Percentiles rank a stretch among this genome's conserved stretches.
phyloP scores from a whole-genome alignment of 176 grass and related monocot genomes.

The Triticum turgidum region DNA sequence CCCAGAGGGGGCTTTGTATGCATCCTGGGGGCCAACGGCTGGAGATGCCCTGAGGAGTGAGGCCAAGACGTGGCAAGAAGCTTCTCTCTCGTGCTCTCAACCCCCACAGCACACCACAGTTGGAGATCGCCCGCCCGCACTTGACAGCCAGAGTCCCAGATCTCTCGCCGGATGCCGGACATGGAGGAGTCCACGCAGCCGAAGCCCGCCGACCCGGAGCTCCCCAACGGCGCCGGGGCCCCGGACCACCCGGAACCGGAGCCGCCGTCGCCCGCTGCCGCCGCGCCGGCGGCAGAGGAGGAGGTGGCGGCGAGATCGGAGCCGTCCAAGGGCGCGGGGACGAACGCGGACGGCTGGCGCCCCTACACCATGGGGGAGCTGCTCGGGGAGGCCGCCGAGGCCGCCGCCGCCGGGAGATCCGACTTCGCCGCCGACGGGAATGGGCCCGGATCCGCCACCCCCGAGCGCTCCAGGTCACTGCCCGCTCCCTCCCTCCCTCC shows the following conservation, averaged over 20 bases:
- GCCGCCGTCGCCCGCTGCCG: neutral
- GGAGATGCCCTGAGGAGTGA: too few relatives aligned
- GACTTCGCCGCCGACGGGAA: constrained; percentile 40
- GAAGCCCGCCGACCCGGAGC: neutral
- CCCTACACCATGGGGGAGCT: constrained; percentile 73
- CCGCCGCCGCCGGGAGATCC: constrained; percentile 38
- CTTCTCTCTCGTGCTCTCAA: too few relatives aligned
- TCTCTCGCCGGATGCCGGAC: neutral
- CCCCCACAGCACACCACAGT: too few relatives aligned
- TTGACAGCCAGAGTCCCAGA: neutral
- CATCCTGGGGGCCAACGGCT: too few relatives aligned
- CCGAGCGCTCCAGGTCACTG: constrained; percentile 40
- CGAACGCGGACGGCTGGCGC: constrained; percentile 34
- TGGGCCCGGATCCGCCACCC: constrained; percentile 37
- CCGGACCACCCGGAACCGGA: constrained; percentile 7
- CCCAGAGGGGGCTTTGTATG: too few relatives aligned
- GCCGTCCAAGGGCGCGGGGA: neutral
- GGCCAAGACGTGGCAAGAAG: too few relatives aligned
- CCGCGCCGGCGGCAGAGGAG: neutral
- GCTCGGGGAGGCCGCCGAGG: constrained; percentile 52
- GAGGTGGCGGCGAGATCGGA: neutral
- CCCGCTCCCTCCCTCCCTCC: constrained; percentile 12
- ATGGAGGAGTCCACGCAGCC: constrained; percentile 24
- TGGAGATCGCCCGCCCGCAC: neutral
- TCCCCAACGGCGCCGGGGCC: constrained; percentile 9